phyloP scores from a whole-genome alignment of 2,329 filamentous ascomycete genomes.

The Ascochyta pisi region DNA sequence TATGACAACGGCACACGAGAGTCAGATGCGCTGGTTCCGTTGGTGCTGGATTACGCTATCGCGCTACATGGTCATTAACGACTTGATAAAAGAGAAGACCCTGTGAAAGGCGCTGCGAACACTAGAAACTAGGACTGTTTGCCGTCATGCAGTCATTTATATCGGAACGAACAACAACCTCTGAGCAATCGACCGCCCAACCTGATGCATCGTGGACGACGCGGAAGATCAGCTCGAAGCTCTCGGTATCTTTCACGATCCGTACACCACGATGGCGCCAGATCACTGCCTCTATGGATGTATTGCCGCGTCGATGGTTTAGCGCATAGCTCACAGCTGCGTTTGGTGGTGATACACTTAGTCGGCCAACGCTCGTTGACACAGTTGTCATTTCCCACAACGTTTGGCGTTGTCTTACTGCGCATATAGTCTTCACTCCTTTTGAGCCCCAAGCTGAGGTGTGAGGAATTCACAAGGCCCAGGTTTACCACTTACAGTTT shows the following conservation, averaged over 20 bases:
- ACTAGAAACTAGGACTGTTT: not conserved
- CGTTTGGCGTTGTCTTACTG: not conserved
- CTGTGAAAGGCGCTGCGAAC: not conserved
- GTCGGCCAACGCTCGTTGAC: not conserved
- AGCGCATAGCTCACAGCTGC: not conserved
- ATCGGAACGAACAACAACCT: not conserved
- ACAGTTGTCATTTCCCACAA: not conserved
- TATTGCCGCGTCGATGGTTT: not conserved
- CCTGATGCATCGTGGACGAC: not conserved
- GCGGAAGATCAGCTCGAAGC: not conserved
- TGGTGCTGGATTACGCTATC: conserved; percentile 94
- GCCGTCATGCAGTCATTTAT: not conserved
- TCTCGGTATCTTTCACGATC: not conserved
- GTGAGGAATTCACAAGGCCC: not conserved
- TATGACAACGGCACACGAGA: conserved; percentile 89
- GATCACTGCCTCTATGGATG: not conserved
- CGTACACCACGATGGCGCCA: not conserved
- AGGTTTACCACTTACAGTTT: not conserved
- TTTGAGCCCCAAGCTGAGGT: not conserved
- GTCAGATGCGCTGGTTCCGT: conserved; percentile 98
- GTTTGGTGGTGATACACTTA: conserved; percentile 3
- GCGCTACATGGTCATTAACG: conserved; percentile 95
- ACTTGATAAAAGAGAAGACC: conserved; percentile 69
- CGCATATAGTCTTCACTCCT: not conserved
- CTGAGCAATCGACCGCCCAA: not conserved